phyloP scores from a whole-genome alignment of 2,329 filamentous ascomycete genomes.

The Triangularia setosa region DNA sequence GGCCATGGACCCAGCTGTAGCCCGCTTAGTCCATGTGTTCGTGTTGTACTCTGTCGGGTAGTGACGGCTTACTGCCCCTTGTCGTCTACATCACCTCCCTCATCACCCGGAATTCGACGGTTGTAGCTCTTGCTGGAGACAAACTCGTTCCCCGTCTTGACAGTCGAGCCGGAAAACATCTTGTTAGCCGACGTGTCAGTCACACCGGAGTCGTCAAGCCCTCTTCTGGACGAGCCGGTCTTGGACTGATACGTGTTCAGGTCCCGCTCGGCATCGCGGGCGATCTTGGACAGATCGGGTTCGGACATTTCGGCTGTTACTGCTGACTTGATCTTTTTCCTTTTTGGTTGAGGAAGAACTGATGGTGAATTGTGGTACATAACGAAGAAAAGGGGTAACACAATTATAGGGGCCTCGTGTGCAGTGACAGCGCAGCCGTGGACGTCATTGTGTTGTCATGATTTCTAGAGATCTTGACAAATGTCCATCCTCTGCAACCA shows the following conservation, averaged over 20 bases:
- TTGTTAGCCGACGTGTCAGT: conserved; percentile 38
- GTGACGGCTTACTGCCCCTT: conserved; percentile 38
- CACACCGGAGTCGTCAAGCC: conserved; percentile 40
- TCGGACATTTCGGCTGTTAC: background rate
- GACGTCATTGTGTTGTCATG: conserved; percentile 16
- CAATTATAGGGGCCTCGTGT: background rate
- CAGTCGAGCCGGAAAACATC: conserved; percentile 39
- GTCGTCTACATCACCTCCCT: conserved; percentile 43
- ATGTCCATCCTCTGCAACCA: background rate
- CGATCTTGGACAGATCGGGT: conserved; percentile 39
- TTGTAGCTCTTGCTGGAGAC: conserved; percentile 45
- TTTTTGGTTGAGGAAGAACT: background rate
- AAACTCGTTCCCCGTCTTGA: conserved; percentile 37
- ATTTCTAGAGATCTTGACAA: background rate
- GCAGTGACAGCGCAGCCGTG: background rate
- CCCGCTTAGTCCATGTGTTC: background rate
- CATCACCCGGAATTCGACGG: conserved; percentile 42
- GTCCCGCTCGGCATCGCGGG: conserved; percentile 44
- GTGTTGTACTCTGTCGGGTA: background rate
- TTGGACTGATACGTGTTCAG: conserved; percentile 47
- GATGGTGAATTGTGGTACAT: background rate
- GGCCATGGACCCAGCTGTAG: conserved; percentile 40
- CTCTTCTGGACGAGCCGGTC: conserved; percentile 39
- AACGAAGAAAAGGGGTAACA: background rate
- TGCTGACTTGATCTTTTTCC: background rate